Base-by-base conservation (phyloP, 495 filamentous ascomycete genomes). In the Bathelium albidoporum region DNA sequence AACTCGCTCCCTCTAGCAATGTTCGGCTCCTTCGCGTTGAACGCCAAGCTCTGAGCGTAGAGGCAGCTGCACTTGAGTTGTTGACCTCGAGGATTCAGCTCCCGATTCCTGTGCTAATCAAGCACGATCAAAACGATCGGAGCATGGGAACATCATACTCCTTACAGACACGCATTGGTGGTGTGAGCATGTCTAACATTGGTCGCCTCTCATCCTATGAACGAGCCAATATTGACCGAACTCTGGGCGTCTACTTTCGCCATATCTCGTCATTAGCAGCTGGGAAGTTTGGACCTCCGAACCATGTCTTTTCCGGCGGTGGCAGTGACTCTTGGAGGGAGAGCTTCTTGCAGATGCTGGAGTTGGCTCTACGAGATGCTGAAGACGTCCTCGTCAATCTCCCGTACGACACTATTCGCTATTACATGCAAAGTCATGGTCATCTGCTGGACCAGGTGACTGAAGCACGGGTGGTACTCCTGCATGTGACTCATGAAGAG, bases 371-470 rank as follows among this genome's bases (percentile, higher is more conserved):
- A 29, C 82, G 84, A 22, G 88, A 90, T 68, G 84, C 80, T 16
- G 88, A 91, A 67, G 88, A 90, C 62, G 83, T 84, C 73, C 78
- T 85, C 34, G 79, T 91, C 59, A 77, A 81, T 59, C 71, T 90
- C 16, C 86, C 87, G 1, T 90, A 90, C 68, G 77, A 79, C 18
- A 73, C 80, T 61, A 81, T 91, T 55, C 79, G 87, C 39, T 74
- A 79, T 29, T 77, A 83, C 41, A 67, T 83, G 10, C 41, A 66
- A 32, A 49, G 77, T 34, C 73, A 82, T 58, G 78, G 77, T 10
- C 69, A 73, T 39, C 73, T 71, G 0, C 77, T 90, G 0, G 83
- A 87, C 24, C 75, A 82, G 60, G 78, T 89, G 4, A 79, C 72
- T 0, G 65, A 80, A 32, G 80, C 87, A 29, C 76, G 79, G 22